A percentile compares a stretch with the other conserved stretches of the same genome.
These are phyloP conservation scores for Panaeolus cyanescens DNA, from an alignment of 768 basidiomycete genomes.

Conservation along the genomic window DNA sequence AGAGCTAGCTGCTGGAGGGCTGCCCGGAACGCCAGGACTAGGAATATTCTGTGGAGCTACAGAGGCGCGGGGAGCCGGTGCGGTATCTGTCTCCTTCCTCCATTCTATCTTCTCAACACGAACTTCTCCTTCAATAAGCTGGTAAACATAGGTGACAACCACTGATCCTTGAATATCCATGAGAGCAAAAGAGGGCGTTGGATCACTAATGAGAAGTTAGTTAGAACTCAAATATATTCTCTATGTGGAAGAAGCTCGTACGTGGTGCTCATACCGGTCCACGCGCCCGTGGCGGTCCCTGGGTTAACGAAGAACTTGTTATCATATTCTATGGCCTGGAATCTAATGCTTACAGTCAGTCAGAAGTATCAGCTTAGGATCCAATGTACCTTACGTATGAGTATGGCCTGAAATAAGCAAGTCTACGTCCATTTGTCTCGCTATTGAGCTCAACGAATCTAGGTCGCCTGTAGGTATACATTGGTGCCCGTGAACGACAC, in stretches of 20 bases:
- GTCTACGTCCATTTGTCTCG: constrained; percentile 97
- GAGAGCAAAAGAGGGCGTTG: constrained; percentile 91
- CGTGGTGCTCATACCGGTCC: constrained; percentile 77
- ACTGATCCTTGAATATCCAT: constrained; percentile 98
- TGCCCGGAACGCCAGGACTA: constrained; percentile 28
- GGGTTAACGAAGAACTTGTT: constrained; percentile 95
- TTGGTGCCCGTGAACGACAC: constrained; percentile 93
- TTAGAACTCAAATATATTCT: constrained; percentile 4
- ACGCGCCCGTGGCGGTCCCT: constrained; percentile 92
- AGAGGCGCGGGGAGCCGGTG: constrained; percentile 41
- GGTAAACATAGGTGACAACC: constrained; percentile 96
- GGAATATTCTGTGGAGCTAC: constrained; percentile 56
- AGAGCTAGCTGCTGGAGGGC: constrained; percentile 18
- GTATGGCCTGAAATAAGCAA: constrained; percentile 94
- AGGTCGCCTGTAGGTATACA: constrained; percentile 90
- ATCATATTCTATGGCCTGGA: constrained; percentile 92
- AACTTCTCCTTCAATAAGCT: constrained; percentile 91
- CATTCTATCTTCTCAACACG: constrained; percentile 92
- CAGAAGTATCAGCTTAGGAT: neutral
- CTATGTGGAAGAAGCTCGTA: constrained; percentile 28
- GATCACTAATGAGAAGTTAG: constrained; percentile 55
- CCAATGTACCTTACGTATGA: constrained; percentile 66
- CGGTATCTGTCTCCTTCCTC: constrained; percentile 58
- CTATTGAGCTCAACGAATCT: constrained; percentile 85
- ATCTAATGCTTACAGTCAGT: constrained; percentile 44